Conservation (phyloP, 2,329 filamentous ascomycete genomes). For the Cadophora malorum region DNA sequence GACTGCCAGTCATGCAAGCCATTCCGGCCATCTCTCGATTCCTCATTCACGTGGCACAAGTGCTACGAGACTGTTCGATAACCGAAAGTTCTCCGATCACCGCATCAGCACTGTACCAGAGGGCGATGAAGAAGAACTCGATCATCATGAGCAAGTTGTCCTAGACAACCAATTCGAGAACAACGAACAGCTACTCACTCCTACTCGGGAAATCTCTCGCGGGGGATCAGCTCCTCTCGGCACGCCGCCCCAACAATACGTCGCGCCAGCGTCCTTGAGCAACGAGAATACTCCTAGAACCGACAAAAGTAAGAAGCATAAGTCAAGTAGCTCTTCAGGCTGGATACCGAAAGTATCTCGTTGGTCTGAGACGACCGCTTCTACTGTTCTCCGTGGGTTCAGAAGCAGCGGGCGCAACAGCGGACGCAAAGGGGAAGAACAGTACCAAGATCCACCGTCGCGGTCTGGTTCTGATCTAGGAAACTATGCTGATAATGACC, state of each 20-base stretch:
- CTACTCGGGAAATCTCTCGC: slow-evolving; percentile 59
- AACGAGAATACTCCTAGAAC: slow-evolving; percentile 78
- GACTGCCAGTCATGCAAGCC: slow-evolving; percentile 72
- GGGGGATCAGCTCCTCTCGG: slow-evolving; percentile 61
- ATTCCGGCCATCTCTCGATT: slow-evolving; percentile 77
- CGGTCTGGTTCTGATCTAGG: slow-evolving; percentile 78
- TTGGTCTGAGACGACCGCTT: slow-evolving; percentile 96
- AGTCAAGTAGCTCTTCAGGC: slow-evolving; percentile 79
- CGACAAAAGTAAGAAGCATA: slow-evolving; percentile 84
- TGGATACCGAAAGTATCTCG: slow-evolving; percentile 92
- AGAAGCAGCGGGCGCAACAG: slow-evolving; percentile 66
- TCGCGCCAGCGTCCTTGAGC: slow-evolving; percentile 57
- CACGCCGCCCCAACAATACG: slow-evolving; percentile 62
- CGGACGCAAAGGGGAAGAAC: slow-evolving; percentile 66
- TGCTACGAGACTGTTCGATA: slow-evolving; percentile 44
- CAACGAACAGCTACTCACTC: slow-evolving; percentile 66
- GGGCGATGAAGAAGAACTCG: slow-evolving; percentile 68
- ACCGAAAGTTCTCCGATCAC: slow-evolving; percentile 70
- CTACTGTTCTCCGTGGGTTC: slow-evolving; percentile 81
- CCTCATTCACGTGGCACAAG: slow-evolving; percentile 56
- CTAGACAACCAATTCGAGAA: slow-evolving; percentile 63
- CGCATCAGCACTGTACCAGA: slow-evolving; percentile 91
- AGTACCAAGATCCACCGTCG: slow-evolving; percentile 60
- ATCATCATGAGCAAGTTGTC: slow-evolving; percentile 53
- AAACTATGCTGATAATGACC: slow-evolving; percentile 65